phyloP scores from a whole-genome alignment of 2,329 filamentous ascomycete genomes.

The Fonsecaea pedrosoi region DNA sequence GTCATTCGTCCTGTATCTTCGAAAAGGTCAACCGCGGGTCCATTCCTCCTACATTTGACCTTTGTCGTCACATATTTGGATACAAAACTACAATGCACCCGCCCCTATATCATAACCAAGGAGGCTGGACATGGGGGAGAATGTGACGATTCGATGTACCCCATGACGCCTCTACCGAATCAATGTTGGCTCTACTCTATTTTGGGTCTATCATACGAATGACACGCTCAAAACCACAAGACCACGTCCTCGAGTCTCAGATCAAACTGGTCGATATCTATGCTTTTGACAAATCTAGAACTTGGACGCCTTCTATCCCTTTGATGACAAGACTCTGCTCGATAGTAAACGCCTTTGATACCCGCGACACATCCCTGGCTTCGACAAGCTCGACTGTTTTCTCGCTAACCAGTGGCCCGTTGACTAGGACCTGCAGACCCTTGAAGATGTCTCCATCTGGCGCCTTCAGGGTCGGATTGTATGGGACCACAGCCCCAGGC shows the following conservation, averaged over 20 bases:
- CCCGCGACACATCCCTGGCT: slow-evolving; percentile 9
- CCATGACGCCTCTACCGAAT: too few species aligned
- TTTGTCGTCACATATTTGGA: too few species aligned
- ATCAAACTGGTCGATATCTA: not conserved
- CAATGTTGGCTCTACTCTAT: too few species aligned
- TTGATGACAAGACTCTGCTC: slow-evolving; percentile 2
- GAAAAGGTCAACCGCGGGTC: too few species aligned
- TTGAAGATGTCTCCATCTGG: slow-evolving; percentile 56
- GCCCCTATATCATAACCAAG: too few species aligned
- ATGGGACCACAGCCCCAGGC: slow-evolving; percentile 54
- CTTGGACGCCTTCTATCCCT: slow-evolving; percentile 1
- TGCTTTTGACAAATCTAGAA: slow-evolving; percentile 16
- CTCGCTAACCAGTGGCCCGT: slow-evolving; percentile 69
- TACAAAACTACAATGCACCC: too few species aligned
- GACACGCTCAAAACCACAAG: too few species aligned
- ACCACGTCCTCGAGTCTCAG: too few species aligned
- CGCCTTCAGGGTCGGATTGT: slow-evolving; percentile 60
- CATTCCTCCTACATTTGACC: too few species aligned
- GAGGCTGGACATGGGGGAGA: too few species aligned
- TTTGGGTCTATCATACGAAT: not conserved
- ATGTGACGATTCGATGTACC: too few species aligned
- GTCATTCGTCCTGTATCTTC: too few species aligned
- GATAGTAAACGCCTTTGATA: slow-evolving; percentile 10
- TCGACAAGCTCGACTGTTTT: slow-evolving; percentile 23
- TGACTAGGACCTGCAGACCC: slow-evolving; percentile 49